Percentiles rank a stretch among this genome's conserved stretches.
phyloP scores from a whole-genome alignment of 2,329 filamentous ascomycete genomes.

The Blumeria hordei region DNA sequence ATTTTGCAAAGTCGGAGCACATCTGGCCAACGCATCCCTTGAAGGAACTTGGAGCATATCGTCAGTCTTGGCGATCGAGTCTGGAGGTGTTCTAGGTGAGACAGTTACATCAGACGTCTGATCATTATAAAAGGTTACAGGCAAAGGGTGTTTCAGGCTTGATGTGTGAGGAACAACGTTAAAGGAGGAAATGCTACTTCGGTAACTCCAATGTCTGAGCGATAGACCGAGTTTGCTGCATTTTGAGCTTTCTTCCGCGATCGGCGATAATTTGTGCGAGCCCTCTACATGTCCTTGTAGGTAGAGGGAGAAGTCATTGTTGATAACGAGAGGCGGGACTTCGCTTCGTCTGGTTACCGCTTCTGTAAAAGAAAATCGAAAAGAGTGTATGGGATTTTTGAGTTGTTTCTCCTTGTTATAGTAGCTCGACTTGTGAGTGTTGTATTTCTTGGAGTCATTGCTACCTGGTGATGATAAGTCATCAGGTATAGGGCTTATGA shows the following conservation, averaged over 20 bases:
- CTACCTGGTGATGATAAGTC: not conserved
- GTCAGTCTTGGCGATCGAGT: not conserved
- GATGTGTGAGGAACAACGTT: not conserved
- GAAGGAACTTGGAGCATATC: not conserved
- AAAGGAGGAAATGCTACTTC: not conserved
- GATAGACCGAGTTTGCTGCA: not conserved
- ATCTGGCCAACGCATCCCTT: not conserved
- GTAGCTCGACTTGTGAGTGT: not conserved
- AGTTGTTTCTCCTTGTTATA: not conserved
- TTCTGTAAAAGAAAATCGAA: not conserved
- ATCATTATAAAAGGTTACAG: not conserved
- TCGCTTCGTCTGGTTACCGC: not conserved
- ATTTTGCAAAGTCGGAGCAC: not conserved
- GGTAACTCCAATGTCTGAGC: not conserved
- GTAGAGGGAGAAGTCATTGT: not conserved
- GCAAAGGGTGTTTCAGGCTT: not conserved
- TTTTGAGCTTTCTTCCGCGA: not conserved
- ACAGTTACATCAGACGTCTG: not conserved
- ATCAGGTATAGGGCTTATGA: not conserved
- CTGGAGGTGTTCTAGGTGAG: not conserved
- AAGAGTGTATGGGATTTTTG: not conserved
- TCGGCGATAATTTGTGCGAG: not conserved
- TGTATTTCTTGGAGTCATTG: not conserved
- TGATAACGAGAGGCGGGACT: not conserved
- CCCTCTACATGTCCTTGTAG: not conserved